Base-by-base conservation (phyloP, 2,329 filamentous ascomycete genomes). In the Apiospora kogelbergensis region DNA sequence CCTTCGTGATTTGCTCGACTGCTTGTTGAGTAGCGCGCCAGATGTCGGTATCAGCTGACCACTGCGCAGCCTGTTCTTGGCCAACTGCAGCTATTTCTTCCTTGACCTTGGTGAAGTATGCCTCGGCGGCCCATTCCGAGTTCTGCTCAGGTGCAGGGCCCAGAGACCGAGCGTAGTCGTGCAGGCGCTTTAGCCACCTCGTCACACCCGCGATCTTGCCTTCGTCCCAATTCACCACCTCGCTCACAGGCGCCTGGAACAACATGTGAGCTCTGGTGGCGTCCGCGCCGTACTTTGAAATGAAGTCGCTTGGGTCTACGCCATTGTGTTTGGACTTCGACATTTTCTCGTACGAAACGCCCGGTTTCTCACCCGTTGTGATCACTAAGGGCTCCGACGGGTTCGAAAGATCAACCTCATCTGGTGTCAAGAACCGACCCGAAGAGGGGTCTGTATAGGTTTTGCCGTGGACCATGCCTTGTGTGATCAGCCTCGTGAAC, bases 251-350 rank as follows among this genome's bases (percentile, higher is more conserved):
- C 0, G 94, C 94, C 74, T 95, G 92, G 82, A 97, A 97, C 7
- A 97, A 85, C 77, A 97, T 93, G 77, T 97, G 94, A 4, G 93
- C 93, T 68, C 94, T 86, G 2, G 93, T 94, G 6, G 93, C 90
- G 78, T 97, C 94, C 1, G 94, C 93, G 26, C 94, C 94, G 74
- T 96, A 91, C 73, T 88, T 89, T 9, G 85, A 81, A 69, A 96
- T 93, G 72, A 91, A 92, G 0, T 83, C 84, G 0, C 88, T 89
- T 0, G 94, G 94, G 76, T 97, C 93, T 7, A 97, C 93, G 33
- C 94, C 94, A 76, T 97, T 97, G 81, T 96, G 86, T 80, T 97
- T 97, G 75, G 93, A 97, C 81, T 97, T 97, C 46, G 93, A 96
- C 94, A 97, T 97, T 78, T 97, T 97, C 78, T 97, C 94, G 74